Percentiles rank a stretch among this genome's conserved stretches.
Conservation (phyloP, 176 grass and related monocot genomes). For the Metroxylon sagu region DNA sequence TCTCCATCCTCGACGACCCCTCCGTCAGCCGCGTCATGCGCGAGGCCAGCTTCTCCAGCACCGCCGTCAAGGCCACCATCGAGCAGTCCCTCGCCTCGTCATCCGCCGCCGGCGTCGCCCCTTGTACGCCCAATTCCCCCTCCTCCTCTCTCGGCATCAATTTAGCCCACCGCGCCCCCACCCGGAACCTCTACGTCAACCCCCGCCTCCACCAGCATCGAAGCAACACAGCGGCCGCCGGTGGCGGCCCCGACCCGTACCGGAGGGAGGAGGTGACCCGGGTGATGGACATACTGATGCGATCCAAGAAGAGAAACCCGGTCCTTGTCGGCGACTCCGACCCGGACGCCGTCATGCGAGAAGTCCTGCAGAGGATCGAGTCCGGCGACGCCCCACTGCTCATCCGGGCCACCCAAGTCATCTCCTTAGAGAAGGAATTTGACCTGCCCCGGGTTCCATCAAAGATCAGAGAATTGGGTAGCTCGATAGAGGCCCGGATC, state of each 20-base stretch:
- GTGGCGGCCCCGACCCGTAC: neutral
- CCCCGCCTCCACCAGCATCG: neutral
- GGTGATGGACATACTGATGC: slow-evolving; percentile 76
- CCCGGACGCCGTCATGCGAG: slow-evolving; percentile 39
- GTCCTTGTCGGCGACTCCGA: slow-evolving; percentile 68
- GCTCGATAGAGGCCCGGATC: slow-evolving; percentile 34
- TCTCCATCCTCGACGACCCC: slow-evolving; percentile 87
- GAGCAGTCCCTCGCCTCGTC: slow-evolving; percentile 57
- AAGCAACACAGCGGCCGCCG: neutral
- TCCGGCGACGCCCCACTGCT: slow-evolving; percentile 6
- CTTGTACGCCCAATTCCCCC: neutral
- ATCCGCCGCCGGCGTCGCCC: slow-evolving; percentile 24
- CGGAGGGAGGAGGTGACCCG: slow-evolving; percentile 42
- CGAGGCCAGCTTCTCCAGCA: slow-evolving; percentile 75
- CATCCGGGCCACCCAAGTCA: slow-evolving; percentile 39
- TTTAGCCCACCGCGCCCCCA: neutral
- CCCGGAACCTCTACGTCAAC: neutral
- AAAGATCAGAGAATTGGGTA: slow-evolving; percentile 34
- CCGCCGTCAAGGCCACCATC: slow-evolving; percentile 62
- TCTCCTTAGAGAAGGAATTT: slow-evolving; percentile 42
- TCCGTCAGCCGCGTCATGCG: slow-evolving; percentile 96
- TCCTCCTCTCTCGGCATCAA: neutral
- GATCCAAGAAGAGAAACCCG: slow-evolving; percentile 60
- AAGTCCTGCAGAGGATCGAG: slow-evolving; percentile 43
- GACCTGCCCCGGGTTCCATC: slow-evolving; percentile 27